Conservation (phyloP, 106 monocot genomes). For the Narthecium ossifragum region DNA sequence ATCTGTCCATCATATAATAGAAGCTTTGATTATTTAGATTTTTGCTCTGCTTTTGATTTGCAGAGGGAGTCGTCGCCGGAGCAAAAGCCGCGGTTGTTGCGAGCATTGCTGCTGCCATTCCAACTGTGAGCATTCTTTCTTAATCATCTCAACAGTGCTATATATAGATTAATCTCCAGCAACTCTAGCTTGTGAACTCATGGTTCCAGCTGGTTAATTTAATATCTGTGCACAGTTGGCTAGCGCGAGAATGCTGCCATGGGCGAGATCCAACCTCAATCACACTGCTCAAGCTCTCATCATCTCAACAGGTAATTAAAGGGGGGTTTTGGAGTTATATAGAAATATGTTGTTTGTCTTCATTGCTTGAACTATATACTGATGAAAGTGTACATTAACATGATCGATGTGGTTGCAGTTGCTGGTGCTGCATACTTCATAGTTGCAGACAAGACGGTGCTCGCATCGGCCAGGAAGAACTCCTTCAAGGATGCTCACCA, state of each 20-base stretch:
- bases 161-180: no score
- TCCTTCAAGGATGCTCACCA: constrained; percentile 40
- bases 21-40: background rate
- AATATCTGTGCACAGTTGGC: constrained; percentile 39
- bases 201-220: background rate
- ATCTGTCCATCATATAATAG: no score
- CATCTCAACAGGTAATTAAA: constrained; percentile 82
- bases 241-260: constrained; percentile 85
- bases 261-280: constrained; percentile 78
- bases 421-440: constrained; percentile 88
- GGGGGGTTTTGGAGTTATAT: no score
- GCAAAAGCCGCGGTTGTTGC: constrained; percentile 76
- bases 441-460: constrained; percentile 79
- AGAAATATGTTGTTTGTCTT: background rate
- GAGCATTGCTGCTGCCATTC: constrained; percentile 61
- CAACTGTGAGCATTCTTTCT: constrained; percentile 51
- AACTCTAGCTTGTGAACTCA: background rate
- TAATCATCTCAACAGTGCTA: no score
- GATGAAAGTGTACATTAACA: background rate
- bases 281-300: constrained; percentile 87
- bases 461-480: constrained; percentile 75
- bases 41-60: background rate
- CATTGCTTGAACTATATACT: background rate
- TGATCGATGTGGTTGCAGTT: constrained; percentile 26
- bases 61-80: constrained; percentile 89